Evolutionary conservation across 2,329 filamentous ascomycete genomes (phyloP), one percentile per base, ranked within the genome.

Genomic region (Sporothrix euskadiensis): DNA sequence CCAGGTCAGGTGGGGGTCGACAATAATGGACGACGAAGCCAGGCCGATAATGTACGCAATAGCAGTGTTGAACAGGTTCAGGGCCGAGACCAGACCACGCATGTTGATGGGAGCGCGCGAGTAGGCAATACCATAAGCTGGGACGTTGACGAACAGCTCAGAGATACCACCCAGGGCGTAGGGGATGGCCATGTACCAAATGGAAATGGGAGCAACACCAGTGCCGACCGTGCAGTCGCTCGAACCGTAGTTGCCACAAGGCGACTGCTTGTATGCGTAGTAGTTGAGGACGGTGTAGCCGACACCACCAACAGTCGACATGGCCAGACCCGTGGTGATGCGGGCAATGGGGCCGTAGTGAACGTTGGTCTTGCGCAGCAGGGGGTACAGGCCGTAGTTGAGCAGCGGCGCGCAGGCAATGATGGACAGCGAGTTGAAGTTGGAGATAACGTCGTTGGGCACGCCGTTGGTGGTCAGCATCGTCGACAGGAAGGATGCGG

Each of bases 91-190:
- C 72, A 93, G 85, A 35, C 89, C 91, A 6, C 91, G 87, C 91
- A 94, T 94, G 82, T 92, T 93, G 79, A 86, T 87, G 9, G 92
- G 92, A 0, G 91, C 91, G 81, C 93, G 93, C 78, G 90, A 91
- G 82, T 83, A 88, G 1, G 86, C 85, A 73, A 87, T 84, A 74
- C 84, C 85, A 78, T 84, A 87, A 1, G 85, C 85, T 0, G 84
- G 84, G 2, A 86, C 84, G 78, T 85, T 85, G 77, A 85, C 79
- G 76, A 86, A 85, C 26, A 92, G 82, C 71, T 84, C 83, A 3
- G 83, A 82, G 59, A 91, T 81, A 47, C 88, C 85, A 6, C 81
- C 79, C 0, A 83, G 79, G 6, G 88, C 85, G 75, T 85, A 88
- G 6, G 84, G 82, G 7, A 89, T 81, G 1, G 85, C 86, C 77